Evolutionary conservation across 2,329 filamentous ascomycete species (phyloP).

Genomic region (Metarhizium anisopliae): DNA sequence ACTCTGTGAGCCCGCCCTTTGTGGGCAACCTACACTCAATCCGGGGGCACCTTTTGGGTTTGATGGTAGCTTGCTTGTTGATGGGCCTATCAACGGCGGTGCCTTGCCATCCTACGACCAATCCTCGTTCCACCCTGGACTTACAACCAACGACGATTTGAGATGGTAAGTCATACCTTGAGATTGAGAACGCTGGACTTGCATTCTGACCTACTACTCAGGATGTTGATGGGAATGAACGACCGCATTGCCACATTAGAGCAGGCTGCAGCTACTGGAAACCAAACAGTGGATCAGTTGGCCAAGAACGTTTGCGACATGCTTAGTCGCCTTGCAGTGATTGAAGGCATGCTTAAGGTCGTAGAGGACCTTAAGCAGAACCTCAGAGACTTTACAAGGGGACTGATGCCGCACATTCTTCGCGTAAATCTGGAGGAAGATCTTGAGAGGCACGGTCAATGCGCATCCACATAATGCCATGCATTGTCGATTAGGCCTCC

Average conservation of each 20-base stretch:
- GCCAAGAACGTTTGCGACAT: neutral
- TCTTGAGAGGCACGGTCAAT: neutral
- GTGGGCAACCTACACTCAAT: too few species aligned
- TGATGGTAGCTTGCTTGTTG: neutral
- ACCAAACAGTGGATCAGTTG: neutral
- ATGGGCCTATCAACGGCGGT: neutral
- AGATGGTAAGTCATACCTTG: neutral
- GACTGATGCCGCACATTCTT: slow-evolving; percentile 2
- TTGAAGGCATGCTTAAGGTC: neutral
- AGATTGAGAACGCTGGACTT: neutral
- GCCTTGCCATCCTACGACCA: neutral
- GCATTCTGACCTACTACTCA: neutral
- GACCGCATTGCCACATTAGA: neutral
- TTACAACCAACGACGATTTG: neutral
- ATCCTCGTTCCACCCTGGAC: too few species aligned
- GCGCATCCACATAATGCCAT: too few species aligned
- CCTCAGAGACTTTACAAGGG: slow-evolving; percentile 4
- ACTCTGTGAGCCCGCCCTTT: too few species aligned
- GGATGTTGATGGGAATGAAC: neutral
- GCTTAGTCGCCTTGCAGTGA: neutral
- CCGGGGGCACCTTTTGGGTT: neutral
- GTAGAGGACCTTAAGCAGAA: slow-evolving; percentile 4
- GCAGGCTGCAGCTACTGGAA: neutral
- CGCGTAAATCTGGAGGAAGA: neutral
- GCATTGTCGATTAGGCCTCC: too few species aligned